These are phyloP conservation scores for Iris macrosiphon DNA, from an alignment of 106 monocot genomes.

Conservation along the genomic window DNA sequence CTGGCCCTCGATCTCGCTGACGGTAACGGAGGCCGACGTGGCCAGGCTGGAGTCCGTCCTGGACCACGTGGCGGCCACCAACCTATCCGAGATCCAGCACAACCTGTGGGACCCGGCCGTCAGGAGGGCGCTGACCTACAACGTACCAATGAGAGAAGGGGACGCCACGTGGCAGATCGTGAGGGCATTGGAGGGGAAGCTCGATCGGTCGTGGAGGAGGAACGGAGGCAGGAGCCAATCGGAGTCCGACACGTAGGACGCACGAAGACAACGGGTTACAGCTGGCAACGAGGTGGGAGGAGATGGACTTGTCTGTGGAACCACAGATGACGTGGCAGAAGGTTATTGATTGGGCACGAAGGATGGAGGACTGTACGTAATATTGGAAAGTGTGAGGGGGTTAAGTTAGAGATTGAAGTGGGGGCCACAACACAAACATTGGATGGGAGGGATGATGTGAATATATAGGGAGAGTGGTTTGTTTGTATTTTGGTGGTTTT, in stretches of 20 bases:
- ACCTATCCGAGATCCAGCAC: conserved; percentile 65
- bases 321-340: too few relatives aligned
- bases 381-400: too few relatives aligned
- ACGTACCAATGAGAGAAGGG: conserved; percentile 34
- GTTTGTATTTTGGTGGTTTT: too few relatives aligned
- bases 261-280: too few relatives aligned
- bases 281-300: too few relatives aligned
- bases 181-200: conserved; percentile 32
- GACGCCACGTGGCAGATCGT: conserved; percentile 94
- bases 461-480: too few relatives aligned
- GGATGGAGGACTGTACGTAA: too few relatives aligned
- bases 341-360: too few relatives aligned
- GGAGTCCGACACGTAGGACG: not conserved
- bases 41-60: conserved; percentile 47
- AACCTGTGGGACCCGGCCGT: conserved; percentile 71
- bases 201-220: conserved; percentile 23
- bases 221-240: not conserved
- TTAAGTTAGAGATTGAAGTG: too few relatives aligned
- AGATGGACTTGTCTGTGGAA: too few relatives aligned
- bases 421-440: too few relatives aligned
- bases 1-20: conserved; percentile 72
- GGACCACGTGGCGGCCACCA: conserved; percentile 63
- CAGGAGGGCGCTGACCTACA: conserved; percentile 52
- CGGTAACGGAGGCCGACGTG: conserved; percentile 63
- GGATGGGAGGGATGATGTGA: too few relatives aligned